phyloP scores from a whole-genome alignment of 169 alveolate genomes.

The Plasmodium vivax region DNA sequence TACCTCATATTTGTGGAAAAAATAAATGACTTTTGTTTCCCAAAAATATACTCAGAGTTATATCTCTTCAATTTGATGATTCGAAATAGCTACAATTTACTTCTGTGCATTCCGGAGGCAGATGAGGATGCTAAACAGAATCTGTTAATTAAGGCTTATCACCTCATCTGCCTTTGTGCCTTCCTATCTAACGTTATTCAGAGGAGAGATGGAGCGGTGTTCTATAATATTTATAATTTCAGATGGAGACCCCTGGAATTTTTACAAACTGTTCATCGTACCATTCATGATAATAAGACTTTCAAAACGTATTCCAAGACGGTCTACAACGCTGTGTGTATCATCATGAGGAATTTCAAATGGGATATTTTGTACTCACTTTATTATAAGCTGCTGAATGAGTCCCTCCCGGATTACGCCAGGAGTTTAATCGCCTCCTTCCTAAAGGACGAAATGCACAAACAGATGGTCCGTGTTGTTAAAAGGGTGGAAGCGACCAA shows the following conservation, averaged over 20 bases:
- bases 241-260: slow-evolving; percentile 74
- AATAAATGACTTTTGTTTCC: slow-evolving; percentile 31
- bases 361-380: slow-evolving; percentile 61
- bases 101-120: slow-evolving; percentile 54
- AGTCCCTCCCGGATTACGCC: slow-evolving; percentile 1
- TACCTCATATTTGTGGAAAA: slow-evolving; percentile 62
- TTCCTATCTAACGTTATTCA: slow-evolving; percentile 46
- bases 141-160: slow-evolving; percentile 54
- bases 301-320: slow-evolving; percentile 19
- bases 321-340: slow-evolving; percentile 50
- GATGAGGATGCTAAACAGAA: slow-evolving; percentile 12
- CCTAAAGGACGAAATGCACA: slow-evolving; percentile 56
- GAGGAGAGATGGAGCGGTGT: slow-evolving; percentile 9
- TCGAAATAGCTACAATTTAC: slow-evolving; percentile 66
- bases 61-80: slow-evolving; percentile 73
- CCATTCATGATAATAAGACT: slow-evolving; percentile 7
- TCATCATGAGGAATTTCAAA: slow-evolving; percentile 61
- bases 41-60: slow-evolving; percentile 61
- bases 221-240: slow-evolving; percentile 56
- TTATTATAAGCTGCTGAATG: slow-evolving; percentile 34
- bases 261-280: slow-evolving; percentile 31
- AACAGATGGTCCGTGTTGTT: slow-evolving; percentile 12
- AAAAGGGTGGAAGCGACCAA: background rate
- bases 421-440: slow-evolving; percentile 33
- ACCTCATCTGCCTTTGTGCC: slow-evolving; percentile 27